Base-by-base conservation (phyloP, 139 green algal species). In the Parachlorella kessleri region DNA sequence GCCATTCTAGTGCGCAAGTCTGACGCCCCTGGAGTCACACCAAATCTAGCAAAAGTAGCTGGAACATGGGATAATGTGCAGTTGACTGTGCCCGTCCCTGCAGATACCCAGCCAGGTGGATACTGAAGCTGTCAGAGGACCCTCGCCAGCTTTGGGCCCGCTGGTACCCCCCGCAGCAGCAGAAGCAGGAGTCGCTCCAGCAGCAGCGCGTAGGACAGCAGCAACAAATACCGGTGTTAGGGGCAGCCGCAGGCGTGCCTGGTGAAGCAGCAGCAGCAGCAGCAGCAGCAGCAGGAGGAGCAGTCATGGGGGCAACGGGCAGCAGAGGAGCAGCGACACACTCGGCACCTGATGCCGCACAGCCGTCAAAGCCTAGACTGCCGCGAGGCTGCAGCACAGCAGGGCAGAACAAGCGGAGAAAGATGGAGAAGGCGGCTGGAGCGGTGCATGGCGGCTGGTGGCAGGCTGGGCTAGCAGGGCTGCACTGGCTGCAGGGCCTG, bases 401-500 rank as follows among this genome's bases (percentile, higher is more conserved):
- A n/a, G n/a, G n/a, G n/a, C n/a, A n/a, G n/a, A n/a, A n/a, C n/a
- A n/a, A n/a, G n/a, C n/a, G n/a, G n/a, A n/a, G n/a, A n/a, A n/a
- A n/a, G n/a, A n/a, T n/a, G n/a, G n/a, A n/a, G n/a, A n/a, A n/a
- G n/a, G n/a, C n/a, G n/a, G n/a, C n/a, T n/a, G n/a, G n/a, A n/a
- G n/a, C n/a, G n/a, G n/a, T n/a, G 28, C 39, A 32, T 32, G 8
- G 48, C 48, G 7, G 48, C 42, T n/a, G 48, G 4, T 24, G 2
- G 38, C 28, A 53, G 68, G 37, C 38, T 41, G 24, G 32, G 26
- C 42, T 3, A 53, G 21, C 36, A 55, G 67, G 35, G 54, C 38
- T 40, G 39, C 74, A 59, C 32, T 80, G 74, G 74, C 39, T 80
- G 40, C 10, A 35, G 23, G 40, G 63, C 63, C 14, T 80, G 74